Conservation (phyloP, 1,139 yeast genomes). For the Candida buenavistaensis region DNA sequence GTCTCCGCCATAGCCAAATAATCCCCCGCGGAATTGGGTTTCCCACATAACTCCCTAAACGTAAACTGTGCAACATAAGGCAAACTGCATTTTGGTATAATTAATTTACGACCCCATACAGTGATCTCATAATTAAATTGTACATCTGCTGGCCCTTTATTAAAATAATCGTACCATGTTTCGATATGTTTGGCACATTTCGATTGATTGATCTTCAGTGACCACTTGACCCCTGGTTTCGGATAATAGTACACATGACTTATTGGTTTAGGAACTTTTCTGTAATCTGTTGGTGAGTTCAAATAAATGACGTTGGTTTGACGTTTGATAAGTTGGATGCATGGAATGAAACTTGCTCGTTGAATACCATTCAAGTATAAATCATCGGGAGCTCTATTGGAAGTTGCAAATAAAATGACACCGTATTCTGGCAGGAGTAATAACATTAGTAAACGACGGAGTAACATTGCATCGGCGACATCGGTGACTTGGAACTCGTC, state of each 20-base stretch:
- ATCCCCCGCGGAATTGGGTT: slow-evolving; percentile 93
- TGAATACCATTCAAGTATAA: slow-evolving; percentile 92
- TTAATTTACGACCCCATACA: slow-evolving; percentile 87
- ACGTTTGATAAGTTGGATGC: slow-evolving; percentile 75
- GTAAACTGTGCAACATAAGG: slow-evolving; percentile 87
- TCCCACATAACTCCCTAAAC: slow-evolving; percentile 81
- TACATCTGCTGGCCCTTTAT: slow-evolving; percentile 34
- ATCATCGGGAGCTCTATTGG: slow-evolving; percentile 93
- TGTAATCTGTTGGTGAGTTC: slow-evolving; percentile 90
- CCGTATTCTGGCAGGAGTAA: slow-evolving; percentile 71
- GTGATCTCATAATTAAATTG: slow-evolving; percentile 39
- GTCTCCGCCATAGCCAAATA: slow-evolving; percentile 79
- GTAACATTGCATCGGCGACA: slow-evolving; percentile 96
- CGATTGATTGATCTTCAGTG: slow-evolving; percentile 50
- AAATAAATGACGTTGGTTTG: slow-evolving; percentile 76
- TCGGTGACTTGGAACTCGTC: slow-evolving; percentile 97
- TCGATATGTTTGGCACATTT: slow-evolving; percentile 64
- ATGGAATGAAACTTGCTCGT: slow-evolving; percentile 86
- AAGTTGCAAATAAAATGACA: slow-evolving; percentile 85
- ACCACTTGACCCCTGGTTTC: slow-evolving; percentile 57
- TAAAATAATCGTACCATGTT: slow-evolving; percentile 78
- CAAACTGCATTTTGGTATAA: slow-evolving; percentile 74
- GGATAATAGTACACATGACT: slow-evolving; percentile 82
- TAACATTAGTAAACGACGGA: slow-evolving; percentile 69
- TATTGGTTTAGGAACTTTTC: slow-evolving; percentile 82